phyloP scores from a whole-genome alignment of 2,329 filamentous ascomycete species.

The Colletotrichum melonis region DNA sequence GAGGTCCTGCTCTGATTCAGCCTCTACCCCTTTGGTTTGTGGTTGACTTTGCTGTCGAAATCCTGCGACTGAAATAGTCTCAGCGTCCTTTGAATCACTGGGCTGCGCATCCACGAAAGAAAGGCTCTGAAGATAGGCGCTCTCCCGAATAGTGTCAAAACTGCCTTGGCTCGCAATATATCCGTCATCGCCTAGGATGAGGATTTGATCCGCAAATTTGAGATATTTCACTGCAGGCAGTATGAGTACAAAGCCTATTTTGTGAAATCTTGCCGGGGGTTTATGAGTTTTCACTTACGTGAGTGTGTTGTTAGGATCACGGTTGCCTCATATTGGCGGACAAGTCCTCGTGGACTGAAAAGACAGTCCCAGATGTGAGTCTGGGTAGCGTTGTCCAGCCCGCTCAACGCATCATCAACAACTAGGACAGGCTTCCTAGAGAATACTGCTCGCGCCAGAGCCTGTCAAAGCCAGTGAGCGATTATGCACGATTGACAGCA shows the following conservation, averaged over 20 bases:
- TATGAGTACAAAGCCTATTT: not conserved
- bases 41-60: not conserved
- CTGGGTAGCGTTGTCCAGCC: slow-evolving; percentile 54
- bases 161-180: not conserved
- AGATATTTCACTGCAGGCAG: slow-evolving; percentile 3
- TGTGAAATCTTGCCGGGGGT: not conserved
- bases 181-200: slow-evolving; percentile 17
- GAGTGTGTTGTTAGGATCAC: slow-evolving; percentile 49
- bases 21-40: not conserved
- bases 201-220: not conserved
- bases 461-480: slow-evolving; percentile 33
- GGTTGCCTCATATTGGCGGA: slow-evolving; percentile 44
- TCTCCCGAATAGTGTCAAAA: not conserved
- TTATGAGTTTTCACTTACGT: slow-evolving; percentile 40
- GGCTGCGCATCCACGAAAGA: not conserved
- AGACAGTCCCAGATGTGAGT: slow-evolving; percentile 52
- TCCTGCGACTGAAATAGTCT: not conserved
- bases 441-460: slow-evolving; percentile 48
- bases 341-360: slow-evolving; percentile 49
- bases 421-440: slow-evolving; percentile 47
- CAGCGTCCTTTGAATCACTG: not conserved
- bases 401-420: slow-evolving; percentile 54
- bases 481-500: not conserved
- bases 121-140: slow-evolving; percentile 9
- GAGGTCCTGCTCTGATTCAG: slow-evolving; percentile 12